phyloP scores from a whole-genome alignment of 2,329 filamentous ascomycete genomes.

The Arthrobotrys sinensis region DNA sequence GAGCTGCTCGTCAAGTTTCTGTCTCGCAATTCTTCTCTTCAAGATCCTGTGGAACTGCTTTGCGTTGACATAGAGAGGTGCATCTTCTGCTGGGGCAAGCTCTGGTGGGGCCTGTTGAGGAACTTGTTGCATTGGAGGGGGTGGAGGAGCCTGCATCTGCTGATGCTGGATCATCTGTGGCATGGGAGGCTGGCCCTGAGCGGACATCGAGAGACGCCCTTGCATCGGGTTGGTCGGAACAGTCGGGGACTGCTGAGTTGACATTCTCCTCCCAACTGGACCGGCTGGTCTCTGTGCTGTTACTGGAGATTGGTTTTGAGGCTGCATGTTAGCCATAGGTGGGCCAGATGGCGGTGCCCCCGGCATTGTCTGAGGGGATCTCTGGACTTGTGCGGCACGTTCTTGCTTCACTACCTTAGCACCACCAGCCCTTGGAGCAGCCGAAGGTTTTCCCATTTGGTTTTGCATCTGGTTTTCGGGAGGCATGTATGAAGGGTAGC shows the following conservation, averaged over 20 bases:
- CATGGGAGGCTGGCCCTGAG: slow-evolving; percentile 53
- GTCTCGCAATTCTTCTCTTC: slow-evolving; percentile 91
- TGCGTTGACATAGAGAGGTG: slow-evolving; percentile 96
- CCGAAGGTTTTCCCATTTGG: slow-evolving; percentile 57
- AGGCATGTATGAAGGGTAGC: slow-evolving; percentile 56
- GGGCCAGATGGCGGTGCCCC: slow-evolving; percentile 49
- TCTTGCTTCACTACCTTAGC: slow-evolving; percentile 60
- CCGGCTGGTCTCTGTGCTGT: slow-evolving; percentile 43
- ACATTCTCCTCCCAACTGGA: slow-evolving; percentile 57
- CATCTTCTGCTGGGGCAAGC: slow-evolving; percentile 84
- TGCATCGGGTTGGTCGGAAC: slow-evolving; percentile 56
- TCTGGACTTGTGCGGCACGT: slow-evolving; percentile 50
- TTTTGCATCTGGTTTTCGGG: slow-evolving; percentile 58
- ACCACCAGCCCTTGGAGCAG: slow-evolving; percentile 43
- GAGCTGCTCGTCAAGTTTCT: slow-evolving; percentile 92
- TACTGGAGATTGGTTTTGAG: slow-evolving; percentile 54
- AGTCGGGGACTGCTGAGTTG: slow-evolving; percentile 58
- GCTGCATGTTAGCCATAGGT: slow-evolving; percentile 56
- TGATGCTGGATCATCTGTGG: slow-evolving; percentile 62
- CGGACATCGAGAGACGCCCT: slow-evolving; percentile 56
- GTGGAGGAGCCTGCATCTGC: slow-evolving; percentile 67
- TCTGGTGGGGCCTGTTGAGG: slow-evolving; percentile 83
- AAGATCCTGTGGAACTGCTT: slow-evolving; percentile 99
- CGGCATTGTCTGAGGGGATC: slow-evolving; percentile 59
- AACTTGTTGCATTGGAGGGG: slow-evolving; percentile 72